Evolutionary conservation across 768 basidiomycete genomes (phyloP), one percentile per base, ranked within the genome.

Genomic region (Cystoderma amianthinum): DNA sequence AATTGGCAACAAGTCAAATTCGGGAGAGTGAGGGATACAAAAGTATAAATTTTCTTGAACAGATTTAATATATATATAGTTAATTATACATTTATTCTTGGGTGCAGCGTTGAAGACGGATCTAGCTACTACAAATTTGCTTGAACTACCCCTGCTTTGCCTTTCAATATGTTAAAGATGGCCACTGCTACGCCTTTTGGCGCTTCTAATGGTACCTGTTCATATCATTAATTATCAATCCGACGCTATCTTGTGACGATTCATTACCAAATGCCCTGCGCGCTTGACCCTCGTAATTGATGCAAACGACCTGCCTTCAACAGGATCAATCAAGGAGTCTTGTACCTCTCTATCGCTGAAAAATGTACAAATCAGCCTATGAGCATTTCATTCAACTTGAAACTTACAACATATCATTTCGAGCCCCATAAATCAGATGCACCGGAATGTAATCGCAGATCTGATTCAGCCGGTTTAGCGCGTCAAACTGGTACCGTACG

Each of bases 21-120:
- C 59, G 64, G 66, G 36, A 32, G 70, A 71, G 70, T 58, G 63
- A 4, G 54, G 52, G 11, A 71, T 66, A 48, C 71, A 73, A 47
- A 42, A 71, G 17, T 71, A 65, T 49, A 48, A 53, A 32, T 63
- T 63, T 17, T 47, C 65, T 30, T 9, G 28, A 30, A 30, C n/a
- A n/a, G n/a, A n/a, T n/a, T n/a, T n/a, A n/a, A n/a, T n/a, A n/a
- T n/a, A n/a, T n/a, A n/a, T n/a, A n/a, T n/a, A n/a, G n/a, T n/a
- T n/a, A n/a, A n/a, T n/a, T n/a, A n/a, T n/a, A n/a, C n/a, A n/a
- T n/a, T n/a, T n/a, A n/a, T n/a, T n/a, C n/a, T n/a, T n/a, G n/a
- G n/a, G n/a, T n/a, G n/a, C n/a, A n/a, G n/a, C n/a, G n/a, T n/a
- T n/a, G n/a, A n/a, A n/a, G n/a, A n/a, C n/a, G n/a, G n/a, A n/a